Base-by-base conservation (phyloP, 192 early-diverging fungal species). In the Coemansia sp. region DNA sequence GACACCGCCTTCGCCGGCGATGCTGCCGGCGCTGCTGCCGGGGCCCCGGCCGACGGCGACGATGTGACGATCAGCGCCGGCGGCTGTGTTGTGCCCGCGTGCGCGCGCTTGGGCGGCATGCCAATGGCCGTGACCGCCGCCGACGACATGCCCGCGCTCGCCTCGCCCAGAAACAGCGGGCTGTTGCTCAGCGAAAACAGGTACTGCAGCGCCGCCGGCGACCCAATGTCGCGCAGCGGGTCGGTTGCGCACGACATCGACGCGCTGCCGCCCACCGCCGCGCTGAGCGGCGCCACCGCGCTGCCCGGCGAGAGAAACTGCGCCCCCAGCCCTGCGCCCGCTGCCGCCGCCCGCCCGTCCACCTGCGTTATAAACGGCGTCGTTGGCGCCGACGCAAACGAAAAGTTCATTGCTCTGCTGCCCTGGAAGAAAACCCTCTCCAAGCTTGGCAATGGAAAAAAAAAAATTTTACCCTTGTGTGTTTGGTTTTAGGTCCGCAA, bases 341-440 rank as follows among this genome's bases (percentile, higher is more conserved):
- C 57, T 32, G 42, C 55, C 11, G 61, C 42, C 17, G 35, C 35
- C 26, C 53, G 61, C 12, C 58, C 65, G 31, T 75, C 71, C 14
- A 55, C 60, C 52, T 75, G 72, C 49, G 72, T 46, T 15, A 75
- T 75, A 53, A 68, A 75, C 38, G 72, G 72, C n/a, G 72, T 75
- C 19, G 65, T 64, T 22, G 72, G 72, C 30, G 72, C 72, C 51
- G 72, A 75, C 59, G 72, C 72, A 61, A 75, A 75, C 32, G 72
- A 75, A 58, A 75, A 75, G 55, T 75, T 75, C 72, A 75, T 75
- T 54, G n/a, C n/a, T n/a, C n/a, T 47, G 50, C 34, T 5, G 12
- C 12, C 15, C 15, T 11, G 11, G 34, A 11, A 11, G 5, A 10
- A 35, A 35, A 36, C 11, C 11, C 12, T 36, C 15, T 35, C n/a